Evolutionary conservation across 2,329 filamentous ascomycete species (phyloP), one percentile per base, ranked within the genome.

Genomic region (Aspergillus sp.): DNA sequence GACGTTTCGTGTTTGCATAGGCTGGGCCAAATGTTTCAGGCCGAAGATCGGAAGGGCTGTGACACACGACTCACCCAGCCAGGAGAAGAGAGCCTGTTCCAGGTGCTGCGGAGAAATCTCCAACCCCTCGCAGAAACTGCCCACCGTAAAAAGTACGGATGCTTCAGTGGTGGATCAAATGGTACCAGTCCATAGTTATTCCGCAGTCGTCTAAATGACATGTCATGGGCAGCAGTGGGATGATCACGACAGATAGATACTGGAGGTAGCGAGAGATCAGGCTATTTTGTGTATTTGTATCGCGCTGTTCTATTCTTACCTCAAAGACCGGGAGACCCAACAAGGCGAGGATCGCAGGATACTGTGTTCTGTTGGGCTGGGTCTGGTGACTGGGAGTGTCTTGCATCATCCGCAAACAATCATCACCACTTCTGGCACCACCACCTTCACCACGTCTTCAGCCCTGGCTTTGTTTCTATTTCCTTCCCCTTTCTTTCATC

Each of bases 371-470:
- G 44, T 46, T 46, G 44, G 44, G 44, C 13, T 27, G n/a, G 53
- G 40, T 57, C 55, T 48, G 55, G 49, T 57, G 55, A 57, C 55
- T 57, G 15, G 22, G 22, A 37, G 2, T 40, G 13, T 57, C 54
- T 57, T 57, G 55, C 55, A 57, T 57, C 55, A 57, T 57, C 55
- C 54, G 22, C 44, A 53, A 51, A 51, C 54, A 56, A 52, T 53
- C 41, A 53, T 53, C 51, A 46, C 41, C 51, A 44, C 54, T n/a
- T 12, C 13, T n/a, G 64, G 64, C 61, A 61, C 62, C 61, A 64
- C 61, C 61, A 37, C 39, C 40, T 50, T 46, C 34, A 19, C 24
- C 3, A 12, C 44, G 33, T 57, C 40, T 46, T 57, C 24, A 30
- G 4, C 33, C 47, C 34, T 30, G 33, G 50, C 34, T 46, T 45